Evolutionary conservation across 2,329 filamentous ascomycete genomes (phyloP).

Genomic region (Pseudogymnoascus destructans): DNA sequence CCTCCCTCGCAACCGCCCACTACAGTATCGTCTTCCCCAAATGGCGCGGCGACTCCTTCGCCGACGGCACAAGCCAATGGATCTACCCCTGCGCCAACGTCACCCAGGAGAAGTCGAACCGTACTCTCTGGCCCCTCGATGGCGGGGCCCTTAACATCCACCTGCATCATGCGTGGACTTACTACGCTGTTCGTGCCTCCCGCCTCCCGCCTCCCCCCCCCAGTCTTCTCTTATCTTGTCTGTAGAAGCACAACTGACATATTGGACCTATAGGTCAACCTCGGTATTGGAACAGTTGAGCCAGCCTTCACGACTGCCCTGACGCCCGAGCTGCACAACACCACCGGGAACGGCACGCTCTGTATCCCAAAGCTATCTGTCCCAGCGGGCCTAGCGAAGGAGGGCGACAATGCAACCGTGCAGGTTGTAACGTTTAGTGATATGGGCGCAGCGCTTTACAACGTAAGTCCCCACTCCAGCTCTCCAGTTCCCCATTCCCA

Average conservation of each 20-base stretch:
- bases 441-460: constrained; percentile 50
- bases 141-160: constrained; percentile 37
- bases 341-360: constrained; percentile 47
- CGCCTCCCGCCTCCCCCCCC: too few relatives aligned
- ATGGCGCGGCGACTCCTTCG: constrained; percentile 36
- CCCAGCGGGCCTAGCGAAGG: constrained; percentile 35
- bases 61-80: constrained; percentile 22
- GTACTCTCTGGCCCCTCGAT: constrained; percentile 36
- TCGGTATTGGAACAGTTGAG: constrained; percentile 38
- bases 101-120: constrained; percentile 30
- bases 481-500: too few relatives aligned
- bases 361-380: constrained; percentile 49
- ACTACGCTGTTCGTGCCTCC: constrained; percentile 16
- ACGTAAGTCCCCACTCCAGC: constrained; percentile 31
- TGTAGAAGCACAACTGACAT: neutral
- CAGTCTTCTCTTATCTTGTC: neutral
- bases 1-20: constrained; percentile 38
- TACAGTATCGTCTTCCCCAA: constrained; percentile 41
- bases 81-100: constrained; percentile 33
- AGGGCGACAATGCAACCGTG: constrained; percentile 51
- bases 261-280: constrained; percentile 27
- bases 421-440: constrained; percentile 55
- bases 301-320: constrained; percentile 58
- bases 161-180: constrained; percentile 38
- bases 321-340: constrained; percentile 44